Base-by-base conservation (phyloP, 2,329 filamentous ascomycete genomes). In the Ophiosphaerella korrae region DNA sequence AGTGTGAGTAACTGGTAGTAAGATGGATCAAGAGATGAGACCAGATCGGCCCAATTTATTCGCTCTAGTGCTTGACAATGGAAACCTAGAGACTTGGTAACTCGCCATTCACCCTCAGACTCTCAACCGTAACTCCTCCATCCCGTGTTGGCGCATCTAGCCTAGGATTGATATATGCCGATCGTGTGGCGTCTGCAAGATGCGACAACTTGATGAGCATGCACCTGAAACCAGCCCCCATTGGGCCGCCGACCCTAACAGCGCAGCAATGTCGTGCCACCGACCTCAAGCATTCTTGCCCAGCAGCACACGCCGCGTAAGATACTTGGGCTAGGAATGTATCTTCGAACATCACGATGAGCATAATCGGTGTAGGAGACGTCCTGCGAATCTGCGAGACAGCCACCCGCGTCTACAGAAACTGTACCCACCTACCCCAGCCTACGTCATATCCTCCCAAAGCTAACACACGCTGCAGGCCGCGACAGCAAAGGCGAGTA, bases 401-500 rank as follows among this genome's bases (percentile, higher is more conserved):
- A 26, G 65, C 64, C 24, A 49, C 52, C 7, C 49, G 55, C 11
- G 60, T 64, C 3, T 66, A 67, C 44, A 63, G 56, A 50, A 67
- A 67, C 42, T 67, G 64, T 66, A 11, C n/a, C 7, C 5, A 18
- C 5, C 6, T 21, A 21, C 13, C 12, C 16, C 23, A 13, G 24
- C 9, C 14, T n/a, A 9, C 8, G 16, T 13, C 24, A 14, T 6
- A 12, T 21, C 8, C 6, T 31, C n/a, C 18, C 18, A 21, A 21
- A 4, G 26, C 44, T 54, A 34, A 57, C 38, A 23, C 37, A 3
- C 14, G 42, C n/a, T 5, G 8, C 8, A 68, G 67, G 67, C 42
- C 59, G 67, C 41, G 66, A 70, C 42, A 68, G 57, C 38, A 57
- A 65, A 3, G 67, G 67, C 12, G 63, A 66, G 45, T 70, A 69